A percentile compares a stretch with the other conserved stretches of the same genome.
Conservation (phyloP, 495 filamentous ascomycete species). For the Achaetomiella virescens region DNA sequence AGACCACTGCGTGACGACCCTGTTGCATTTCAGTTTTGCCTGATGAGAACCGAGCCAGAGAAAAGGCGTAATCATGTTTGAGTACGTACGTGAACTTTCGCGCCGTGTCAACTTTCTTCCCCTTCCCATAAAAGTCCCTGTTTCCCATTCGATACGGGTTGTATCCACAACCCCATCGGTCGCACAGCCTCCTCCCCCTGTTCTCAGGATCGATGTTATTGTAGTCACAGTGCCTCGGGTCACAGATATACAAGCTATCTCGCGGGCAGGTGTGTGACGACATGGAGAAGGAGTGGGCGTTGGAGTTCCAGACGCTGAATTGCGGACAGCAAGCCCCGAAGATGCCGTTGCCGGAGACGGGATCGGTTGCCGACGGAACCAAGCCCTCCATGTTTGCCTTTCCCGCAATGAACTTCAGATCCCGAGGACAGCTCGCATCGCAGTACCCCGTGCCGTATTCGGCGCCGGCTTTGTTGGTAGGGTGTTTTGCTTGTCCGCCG, state of each 20-base stretch:
- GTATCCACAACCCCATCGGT: constrained; percentile 61
- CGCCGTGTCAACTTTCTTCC: constrained; percentile 54
- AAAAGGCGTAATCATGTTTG: too few relatives aligned
- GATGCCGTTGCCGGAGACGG: background rate
- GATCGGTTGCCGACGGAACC: constrained; percentile 37
- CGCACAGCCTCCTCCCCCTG: constrained; percentile 49
- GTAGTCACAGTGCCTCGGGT: constrained; percentile 32
- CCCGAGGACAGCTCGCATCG: constrained; percentile 45
- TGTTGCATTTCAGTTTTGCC: background rate
- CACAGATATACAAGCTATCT: constrained; percentile 32
- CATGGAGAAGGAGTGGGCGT: constrained; percentile 17
- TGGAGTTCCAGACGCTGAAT: constrained; percentile 51
- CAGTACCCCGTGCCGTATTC: constrained; percentile 55
- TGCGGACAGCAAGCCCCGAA: constrained; percentile 61
- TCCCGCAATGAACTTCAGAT: constrained; percentile 38
- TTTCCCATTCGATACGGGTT: constrained; percentile 63
- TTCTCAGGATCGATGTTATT: constrained; percentile 31
- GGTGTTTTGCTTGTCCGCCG: constrained; percentile 41
- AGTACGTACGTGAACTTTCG: constrained; percentile 49
- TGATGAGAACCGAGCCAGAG: background rate
- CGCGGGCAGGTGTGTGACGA: constrained; percentile 5
- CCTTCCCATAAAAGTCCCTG: constrained; percentile 54
- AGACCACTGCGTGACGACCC: constrained; percentile 59
- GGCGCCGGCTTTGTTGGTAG: constrained; percentile 47
- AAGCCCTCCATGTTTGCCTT: constrained; percentile 51